These are phyloP conservation scores for Candida dubliniensis DNA, from an alignment of 1,139 yeast species.

Conservation along the genomic window DNA sequence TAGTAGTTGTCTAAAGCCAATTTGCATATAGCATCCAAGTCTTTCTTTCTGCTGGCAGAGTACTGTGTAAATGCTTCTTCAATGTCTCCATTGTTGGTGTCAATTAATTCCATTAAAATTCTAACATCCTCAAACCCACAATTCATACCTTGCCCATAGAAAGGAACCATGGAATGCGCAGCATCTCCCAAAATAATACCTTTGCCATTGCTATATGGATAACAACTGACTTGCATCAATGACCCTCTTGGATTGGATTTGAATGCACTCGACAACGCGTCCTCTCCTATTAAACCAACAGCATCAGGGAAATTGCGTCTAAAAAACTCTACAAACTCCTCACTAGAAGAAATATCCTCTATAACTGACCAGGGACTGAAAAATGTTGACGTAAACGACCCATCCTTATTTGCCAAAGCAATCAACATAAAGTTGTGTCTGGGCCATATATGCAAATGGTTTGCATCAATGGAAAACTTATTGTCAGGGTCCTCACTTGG, in stretches of 20 bases:
- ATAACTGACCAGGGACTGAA: slow-evolving; percentile 79
- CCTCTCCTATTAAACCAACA: slow-evolving; percentile 60
- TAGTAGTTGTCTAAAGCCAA: slow-evolving; percentile 78
- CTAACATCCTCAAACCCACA: slow-evolving; percentile 93
- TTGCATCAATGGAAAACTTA: slow-evolving; percentile 58
- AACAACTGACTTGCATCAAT: slow-evolving; percentile 64
- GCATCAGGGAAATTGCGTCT: slow-evolving; percentile 72
- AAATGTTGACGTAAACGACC: slow-evolving; percentile 86
- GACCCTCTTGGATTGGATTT: slow-evolving; percentile 71
- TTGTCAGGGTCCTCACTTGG: slow-evolving; percentile 34
- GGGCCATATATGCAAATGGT: slow-evolving; percentile 94
- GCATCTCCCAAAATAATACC: slow-evolving; percentile 86
- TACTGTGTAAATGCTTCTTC: slow-evolving; percentile 57
- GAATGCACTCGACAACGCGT: slow-evolving; percentile 52
- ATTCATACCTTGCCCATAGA: slow-evolving; percentile 96
- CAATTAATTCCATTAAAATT: slow-evolving; percentile 58
- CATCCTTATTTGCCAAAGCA: slow-evolving; percentile 82
- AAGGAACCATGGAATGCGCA: slow-evolving; percentile 96
- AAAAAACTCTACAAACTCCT: slow-evolving; percentile 57
- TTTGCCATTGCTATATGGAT: slow-evolving; percentile 70
- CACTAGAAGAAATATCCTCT: slow-evolving; percentile 48
- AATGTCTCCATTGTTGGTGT: slow-evolving; percentile 40
- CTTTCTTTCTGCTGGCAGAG: slow-evolving; percentile 57
- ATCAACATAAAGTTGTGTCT: slow-evolving; percentile 83
- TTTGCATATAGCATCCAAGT: slow-evolving; percentile 71